phyloP scores from a whole-genome alignment of 176 grass and related monocot species.

The Olyra latifolia region DNA sequence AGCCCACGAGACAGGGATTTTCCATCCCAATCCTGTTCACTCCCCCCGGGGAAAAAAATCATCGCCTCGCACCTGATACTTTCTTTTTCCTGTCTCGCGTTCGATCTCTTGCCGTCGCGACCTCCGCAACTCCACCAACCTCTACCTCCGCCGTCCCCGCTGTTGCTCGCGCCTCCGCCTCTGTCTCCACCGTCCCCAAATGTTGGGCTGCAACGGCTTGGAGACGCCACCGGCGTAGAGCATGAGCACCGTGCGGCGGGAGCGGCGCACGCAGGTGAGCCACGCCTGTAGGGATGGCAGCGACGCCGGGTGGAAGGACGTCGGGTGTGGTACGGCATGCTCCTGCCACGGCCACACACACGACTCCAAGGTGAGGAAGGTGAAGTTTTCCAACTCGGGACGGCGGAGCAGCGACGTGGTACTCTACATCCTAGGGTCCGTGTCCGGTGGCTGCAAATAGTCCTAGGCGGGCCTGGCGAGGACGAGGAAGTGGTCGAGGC shows the following conservation, averaged over 20 bases:
- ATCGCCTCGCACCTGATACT: too few species aligned
- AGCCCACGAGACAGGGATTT: too few species aligned
- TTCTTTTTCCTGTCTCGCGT: too few species aligned
- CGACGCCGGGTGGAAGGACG: constrained; percentile 58
- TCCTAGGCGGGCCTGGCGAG: constrained; percentile 40
- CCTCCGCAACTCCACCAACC: too few species aligned
- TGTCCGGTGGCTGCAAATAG: constrained; percentile 15
- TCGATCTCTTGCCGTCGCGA: too few species aligned
- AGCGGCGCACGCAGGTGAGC: constrained; percentile 46
- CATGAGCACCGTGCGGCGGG: constrained; percentile 43
- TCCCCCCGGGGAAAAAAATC: too few species aligned
- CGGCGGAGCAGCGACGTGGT: constrained; percentile 51
- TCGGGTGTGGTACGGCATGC: constrained; percentile 51
- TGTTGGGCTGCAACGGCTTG: constrained; percentile 46
- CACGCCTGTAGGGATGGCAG: constrained; percentile 46
- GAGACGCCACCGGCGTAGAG: constrained; percentile 48
- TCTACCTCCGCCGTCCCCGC: too few species aligned
- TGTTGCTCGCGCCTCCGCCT: too few species aligned
- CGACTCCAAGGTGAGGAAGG: constrained; percentile 43
- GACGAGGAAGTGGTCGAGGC: constrained; percentile 47
- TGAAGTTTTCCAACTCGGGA: constrained; percentile 52
- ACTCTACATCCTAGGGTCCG: constrained; percentile 13
- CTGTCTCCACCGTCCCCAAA: too few species aligned
- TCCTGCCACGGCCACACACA: constrained; percentile 60
- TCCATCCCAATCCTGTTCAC: too few species aligned